Evolutionary conservation across 768 basidiomycete genomes (phyloP).

Genomic region (Rossbeevera mucosa): DNA sequence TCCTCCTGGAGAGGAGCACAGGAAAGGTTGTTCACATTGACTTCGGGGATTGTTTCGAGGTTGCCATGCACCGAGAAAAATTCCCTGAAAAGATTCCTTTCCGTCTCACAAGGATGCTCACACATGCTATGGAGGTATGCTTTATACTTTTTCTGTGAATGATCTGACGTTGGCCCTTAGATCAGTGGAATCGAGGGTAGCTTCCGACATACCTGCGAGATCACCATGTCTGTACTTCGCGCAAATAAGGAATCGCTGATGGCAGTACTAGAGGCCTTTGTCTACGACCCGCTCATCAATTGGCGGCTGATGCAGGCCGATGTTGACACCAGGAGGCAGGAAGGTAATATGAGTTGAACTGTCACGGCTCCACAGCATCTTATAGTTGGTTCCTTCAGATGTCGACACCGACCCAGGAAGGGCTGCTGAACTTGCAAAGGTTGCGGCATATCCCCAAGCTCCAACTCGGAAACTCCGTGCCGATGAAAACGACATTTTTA

Average conservation of each 20-base stretch:
- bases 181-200: constrained; percentile 98
- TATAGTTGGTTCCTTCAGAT: constrained; percentile 23
- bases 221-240: constrained; percentile 94
- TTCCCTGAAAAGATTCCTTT: constrained; percentile 99
- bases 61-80: constrained; percentile 97
- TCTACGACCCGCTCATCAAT: constrained; percentile 96
- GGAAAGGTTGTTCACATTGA: constrained; percentile 97
- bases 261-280: constrained; percentile 98
- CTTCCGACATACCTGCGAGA: constrained; percentile 92
- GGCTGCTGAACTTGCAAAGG: constrained; percentile 58
- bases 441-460: constrained; percentile 71
- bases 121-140: constrained; percentile 95
- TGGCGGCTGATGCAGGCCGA: constrained; percentile 92
- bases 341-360: constrained; percentile 44
- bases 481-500: constrained; percentile 92
- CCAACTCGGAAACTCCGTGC: constrained; percentile 80
- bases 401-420: constrained; percentile 48
- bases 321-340: constrained; percentile 62
- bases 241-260: constrained; percentile 98
- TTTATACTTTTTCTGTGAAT: neutral
- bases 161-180: constrained; percentile 38
- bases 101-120: constrained; percentile 96
- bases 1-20: constrained; percentile 84
- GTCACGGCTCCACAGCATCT: constrained; percentile 1
- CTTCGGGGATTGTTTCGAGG: constrained; percentile 97